Evolutionary conservation across 352 stramenopile genomes (phyloP), one percentile per base, ranked within the genome.

Genomic region (Pythium sukuiense): DNA sequence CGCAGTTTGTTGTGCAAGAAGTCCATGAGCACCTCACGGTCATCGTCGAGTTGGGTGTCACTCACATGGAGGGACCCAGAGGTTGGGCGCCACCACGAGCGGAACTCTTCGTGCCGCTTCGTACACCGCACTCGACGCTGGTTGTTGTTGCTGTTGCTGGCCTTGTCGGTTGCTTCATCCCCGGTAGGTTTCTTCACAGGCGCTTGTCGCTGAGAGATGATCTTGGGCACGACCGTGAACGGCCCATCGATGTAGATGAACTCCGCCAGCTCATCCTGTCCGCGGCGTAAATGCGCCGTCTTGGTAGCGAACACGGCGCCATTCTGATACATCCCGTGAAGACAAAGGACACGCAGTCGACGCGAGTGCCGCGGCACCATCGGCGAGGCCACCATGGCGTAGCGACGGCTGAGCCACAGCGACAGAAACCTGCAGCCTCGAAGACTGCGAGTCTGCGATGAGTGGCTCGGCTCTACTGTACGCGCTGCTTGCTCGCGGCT

Each of bases 311-410:
- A 92, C 9, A 83, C 82, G 32, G 72, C 67, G 56, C 73, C 80
- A 55, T 92, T 87, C 73, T 95, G 86, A 73, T 93, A 95, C 84
- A 95, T 95, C 55, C 86, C 86, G 58, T 95, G 86, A 30, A 95
- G 80, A 71, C 86, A 95, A 52, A 95, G 61, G 57, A 95, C 70
- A 24, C 84, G 82, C 53, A 94, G 70, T 59, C 83, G 55, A 20
- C 63, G 55, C 63, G 56, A 85, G 50, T 73, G 71, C 20, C 52
- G 65, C 20, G n/a, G 43, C 35, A 24, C 46, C 2, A 39, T 4
- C 20, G 18, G 14, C 53, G 53, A 43, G 14, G 39, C 41, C 18
- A 30, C 30, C 41, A 56, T 63, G 9, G 26, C 35, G 53, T 45
- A 29, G 18, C 33, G 20, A 35, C n/a, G n/a, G 46, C 46, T 30